Evolutionary conservation across 352 stramenopile species (phyloP), one percentile per base, ranked within the genome.

Genomic region (Globisporangium megalacanthum): DNA sequence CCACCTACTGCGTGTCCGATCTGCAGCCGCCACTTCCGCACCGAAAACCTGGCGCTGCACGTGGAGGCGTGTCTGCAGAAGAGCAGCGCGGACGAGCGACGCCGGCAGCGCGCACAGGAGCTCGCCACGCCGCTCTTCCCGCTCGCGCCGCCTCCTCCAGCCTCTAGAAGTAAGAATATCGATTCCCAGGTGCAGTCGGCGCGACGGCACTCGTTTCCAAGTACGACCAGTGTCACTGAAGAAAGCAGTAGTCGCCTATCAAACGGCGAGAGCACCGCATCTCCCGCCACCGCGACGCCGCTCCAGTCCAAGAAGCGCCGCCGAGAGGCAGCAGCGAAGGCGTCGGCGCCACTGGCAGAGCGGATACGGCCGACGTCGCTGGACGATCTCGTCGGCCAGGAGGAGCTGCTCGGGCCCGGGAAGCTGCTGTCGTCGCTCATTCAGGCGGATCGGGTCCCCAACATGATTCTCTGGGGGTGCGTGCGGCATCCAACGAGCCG

Each of bases 401-500:
- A 90, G 7, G 77, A 91, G 51, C 72, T 92, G 8, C 51, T 90
- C 13, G 75, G 74, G 0, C 58, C 73, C 10, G 77, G 77, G 45
- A 92, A 90, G 66, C 68, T 85, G 0, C 54, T 93, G 3, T 56
- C 70, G 17, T 71, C 72, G 37, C 61, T 93, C 17, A 87, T 90
- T 36, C 62, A 89, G 22, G 71, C 72, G 10, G 75, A 91, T 56
- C 75, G 73, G 61, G 76, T 92, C 56, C 84, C 82, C 6, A 92
- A 88, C 58, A 94, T 94, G 81, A 92, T 94, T 62, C 62, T 94
- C 0, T 94, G 84, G 84, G 81, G 84, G 79, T 90, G 71, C 29
- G 47, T 51, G 46, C 36, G 35, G 35, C 2, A 13, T 39, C 1
- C 6, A 13, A 39, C 6, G 42, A 48, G n/a, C 25, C 2, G 8